Percentiles rank a stretch among this genome's conserved stretches.
Evolutionary conservation across 179 eudicot species (phyloP).

Genomic region (Silene noctiflora): DNA sequence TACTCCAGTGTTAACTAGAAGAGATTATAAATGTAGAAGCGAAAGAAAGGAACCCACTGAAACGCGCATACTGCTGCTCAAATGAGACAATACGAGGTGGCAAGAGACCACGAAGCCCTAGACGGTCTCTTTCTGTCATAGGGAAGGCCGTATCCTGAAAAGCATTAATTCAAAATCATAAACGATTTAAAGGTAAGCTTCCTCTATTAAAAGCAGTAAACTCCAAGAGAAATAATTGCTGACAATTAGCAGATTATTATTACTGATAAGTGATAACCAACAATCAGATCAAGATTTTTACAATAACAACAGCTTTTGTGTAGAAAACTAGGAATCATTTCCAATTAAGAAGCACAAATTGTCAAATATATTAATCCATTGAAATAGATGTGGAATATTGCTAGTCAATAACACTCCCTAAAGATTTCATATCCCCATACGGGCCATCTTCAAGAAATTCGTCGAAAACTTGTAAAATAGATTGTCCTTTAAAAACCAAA

Average conservation of each 20-base stretch:
- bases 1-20: background rate
- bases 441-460: background rate
- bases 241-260: background rate
- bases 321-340: background rate
- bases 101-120: conserved; percentile 94
- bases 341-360: background rate
- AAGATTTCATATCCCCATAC: background rate
- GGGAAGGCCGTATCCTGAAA: conserved; percentile 94
- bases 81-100: conserved; percentile 93
- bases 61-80: conserved; percentile 93
- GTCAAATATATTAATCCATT: background rate
- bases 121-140: conserved; percentile 92
- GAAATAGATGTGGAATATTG: background rate
- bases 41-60: conserved; percentile 55
- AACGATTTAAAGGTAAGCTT: background rate
- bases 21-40: background rate
- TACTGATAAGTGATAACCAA: background rate
- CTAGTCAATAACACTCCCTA: background rate
- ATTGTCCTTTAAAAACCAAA: background rate
- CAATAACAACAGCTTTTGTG: background rate
- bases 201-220: background rate
- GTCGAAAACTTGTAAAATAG: background rate
- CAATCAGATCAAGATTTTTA: background rate
- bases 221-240: background rate
- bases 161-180: conserved; percentile 11